phyloP scores from a whole-genome alignment of 257 asterid species.

The Nicotiana benthamiana region DNA sequence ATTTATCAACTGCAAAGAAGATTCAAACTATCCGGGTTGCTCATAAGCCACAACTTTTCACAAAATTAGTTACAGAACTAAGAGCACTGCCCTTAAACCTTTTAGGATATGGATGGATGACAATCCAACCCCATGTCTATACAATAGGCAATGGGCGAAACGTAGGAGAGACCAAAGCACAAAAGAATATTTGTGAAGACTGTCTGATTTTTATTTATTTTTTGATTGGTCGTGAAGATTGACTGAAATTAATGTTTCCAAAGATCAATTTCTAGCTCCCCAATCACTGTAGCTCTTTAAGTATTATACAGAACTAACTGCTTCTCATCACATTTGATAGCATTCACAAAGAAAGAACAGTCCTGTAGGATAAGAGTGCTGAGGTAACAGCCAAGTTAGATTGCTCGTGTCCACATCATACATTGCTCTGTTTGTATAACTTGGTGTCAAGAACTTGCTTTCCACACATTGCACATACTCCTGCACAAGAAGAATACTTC shows the following conservation, averaged over 20 bases:
- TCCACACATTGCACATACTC: constrained; percentile 99
- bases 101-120: not conserved
- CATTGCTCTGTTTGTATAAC: constrained; percentile 95
- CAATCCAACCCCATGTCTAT: not conserved
- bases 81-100: not conserved
- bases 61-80: not conserved
- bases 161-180: not conserved
- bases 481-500: constrained; percentile 38
- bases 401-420: constrained; percentile 21
- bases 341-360: not conserved
- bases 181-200: not conserved
- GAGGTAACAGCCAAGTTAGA: not conserved
- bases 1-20: not conserved
- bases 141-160: not conserved
- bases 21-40: not conserved
- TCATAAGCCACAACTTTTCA: not conserved
- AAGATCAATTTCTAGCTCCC: not conserved
- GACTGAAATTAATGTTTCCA: not conserved
- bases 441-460: constrained; percentile 98
- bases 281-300: not conserved
- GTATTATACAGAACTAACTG: not conserved
- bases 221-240: not conserved
- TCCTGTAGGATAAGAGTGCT: not conserved
- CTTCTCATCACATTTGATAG: not conserved
- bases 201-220: too few species aligned